Percentiles rank a stretch among this genome's conserved stretches.
Evolutionary conservation across 345 rosid genomes (phyloP).

Genomic region (Aegle marmelos): DNA sequence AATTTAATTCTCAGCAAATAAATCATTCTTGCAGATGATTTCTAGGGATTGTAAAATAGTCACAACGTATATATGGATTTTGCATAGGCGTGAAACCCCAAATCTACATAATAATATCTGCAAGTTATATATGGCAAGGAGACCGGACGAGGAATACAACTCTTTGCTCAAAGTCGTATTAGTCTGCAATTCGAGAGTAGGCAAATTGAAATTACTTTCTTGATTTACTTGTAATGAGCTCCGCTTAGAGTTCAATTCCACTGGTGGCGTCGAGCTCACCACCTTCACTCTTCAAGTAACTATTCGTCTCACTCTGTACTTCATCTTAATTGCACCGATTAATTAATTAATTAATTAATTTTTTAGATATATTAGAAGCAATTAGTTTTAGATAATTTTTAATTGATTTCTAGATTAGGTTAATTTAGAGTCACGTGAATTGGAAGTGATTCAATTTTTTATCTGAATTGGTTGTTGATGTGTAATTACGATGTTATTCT

Average conservation of each 20-base stretch:
- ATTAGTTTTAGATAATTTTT: neutral
- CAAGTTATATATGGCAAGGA: no score
- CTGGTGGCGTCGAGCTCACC: constrained; percentile 93
- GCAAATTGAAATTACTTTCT: constrained; percentile 86
- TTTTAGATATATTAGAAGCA: neutral
- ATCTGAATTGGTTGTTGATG: neutral
- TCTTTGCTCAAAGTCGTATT: constrained; percentile 85
- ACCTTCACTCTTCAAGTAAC: constrained; percentile 89
- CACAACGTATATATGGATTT: no score
- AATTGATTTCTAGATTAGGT: neutral
- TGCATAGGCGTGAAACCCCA: no score
- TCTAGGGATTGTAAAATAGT: no score
- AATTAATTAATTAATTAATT: neutral
- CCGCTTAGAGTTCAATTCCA: constrained; percentile 89
- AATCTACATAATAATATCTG: no score
- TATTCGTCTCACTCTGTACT: neutral
- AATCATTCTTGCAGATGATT: no score
- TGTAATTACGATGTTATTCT: no score
- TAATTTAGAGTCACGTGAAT: neutral
- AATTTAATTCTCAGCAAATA: no score
- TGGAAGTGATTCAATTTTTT: neutral
- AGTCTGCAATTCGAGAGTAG: constrained; percentile 91
- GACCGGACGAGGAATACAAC: constrained; percentile 87
- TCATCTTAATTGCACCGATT: no score
- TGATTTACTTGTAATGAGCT: constrained; percentile 94